These are phyloP conservation scores for Ciborinia camelliae DNA, from an alignment of 2,329 filamentous ascomycete genomes.

Conservation along the genomic window DNA sequence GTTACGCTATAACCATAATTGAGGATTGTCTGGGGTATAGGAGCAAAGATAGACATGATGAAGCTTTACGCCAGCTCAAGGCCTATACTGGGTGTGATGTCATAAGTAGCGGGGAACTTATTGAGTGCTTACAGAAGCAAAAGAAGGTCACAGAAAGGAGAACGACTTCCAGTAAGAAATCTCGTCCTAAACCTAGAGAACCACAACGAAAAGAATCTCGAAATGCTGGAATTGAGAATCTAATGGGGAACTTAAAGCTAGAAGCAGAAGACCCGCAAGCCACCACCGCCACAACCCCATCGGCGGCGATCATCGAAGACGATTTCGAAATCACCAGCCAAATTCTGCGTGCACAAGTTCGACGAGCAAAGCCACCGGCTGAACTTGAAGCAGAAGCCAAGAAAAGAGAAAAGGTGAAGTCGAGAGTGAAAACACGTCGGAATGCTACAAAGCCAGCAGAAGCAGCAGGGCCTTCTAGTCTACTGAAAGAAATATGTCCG, in stretches of 20 bases:
- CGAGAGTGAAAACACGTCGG: slow-evolving; percentile 34
- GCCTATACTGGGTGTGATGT: slow-evolving; percentile 37
- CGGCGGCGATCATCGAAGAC: slow-evolving; percentile 20
- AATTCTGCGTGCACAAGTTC: slow-evolving; percentile 23
- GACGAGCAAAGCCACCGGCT: slow-evolving; percentile 17
- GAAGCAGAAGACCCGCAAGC: slow-evolving; percentile 20
- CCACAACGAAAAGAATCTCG: slow-evolving; percentile 18
- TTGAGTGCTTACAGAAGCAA: slow-evolving; percentile 28
- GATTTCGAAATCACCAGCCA: slow-evolving; percentile 17
- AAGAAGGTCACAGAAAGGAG: slow-evolving; percentile 24
- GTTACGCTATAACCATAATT: slow-evolving; percentile 79
- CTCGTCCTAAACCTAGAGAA: slow-evolving; percentile 22
- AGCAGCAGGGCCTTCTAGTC: background rate
- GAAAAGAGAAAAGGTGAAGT: slow-evolving; percentile 34
- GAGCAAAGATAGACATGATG: slow-evolving; percentile 60
- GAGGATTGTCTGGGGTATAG: slow-evolving; percentile 87
- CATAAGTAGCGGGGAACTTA: slow-evolving; percentile 33
- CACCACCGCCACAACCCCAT: slow-evolving; percentile 2
- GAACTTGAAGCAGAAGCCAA: slow-evolving; percentile 20
- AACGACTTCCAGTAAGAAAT: slow-evolving; percentile 22
- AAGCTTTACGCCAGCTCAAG: slow-evolving; percentile 34
- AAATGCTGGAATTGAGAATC: slow-evolving; percentile 27
- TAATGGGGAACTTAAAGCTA: slow-evolving; percentile 35
- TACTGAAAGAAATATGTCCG: background rate
- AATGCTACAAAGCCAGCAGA: slow-evolving; percentile 28